These are phyloP conservation scores for Diddensiella transvaalensis DNA, from an alignment of 805 yeast species.

Conservation along the genomic window DNA sequence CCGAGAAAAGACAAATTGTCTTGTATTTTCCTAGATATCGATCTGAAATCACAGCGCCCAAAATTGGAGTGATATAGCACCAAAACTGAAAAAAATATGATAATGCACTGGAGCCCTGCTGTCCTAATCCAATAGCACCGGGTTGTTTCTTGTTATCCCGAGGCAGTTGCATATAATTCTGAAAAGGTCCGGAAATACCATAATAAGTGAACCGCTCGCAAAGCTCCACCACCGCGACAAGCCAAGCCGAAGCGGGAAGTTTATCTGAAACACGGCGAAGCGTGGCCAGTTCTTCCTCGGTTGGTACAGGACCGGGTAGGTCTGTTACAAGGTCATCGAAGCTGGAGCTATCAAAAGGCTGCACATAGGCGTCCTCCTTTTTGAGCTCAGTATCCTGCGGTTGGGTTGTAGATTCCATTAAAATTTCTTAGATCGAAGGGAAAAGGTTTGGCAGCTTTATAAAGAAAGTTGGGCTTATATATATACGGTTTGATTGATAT, in stretches of 20 bases:
- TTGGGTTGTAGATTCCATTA: too few relatives aligned
- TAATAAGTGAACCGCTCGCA: conserved; percentile 80
- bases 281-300: conserved; percentile 50
- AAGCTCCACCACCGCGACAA: conserved; percentile 68
- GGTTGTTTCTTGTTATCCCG: conserved; percentile 31
- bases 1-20: conserved; percentile 60
- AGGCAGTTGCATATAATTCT: conserved; percentile 66
- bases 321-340: conserved; percentile 1
- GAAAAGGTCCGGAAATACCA: conserved; percentile 72
- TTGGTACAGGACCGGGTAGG: conserved; percentile 37
- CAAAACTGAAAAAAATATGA: conserved; percentile 75
- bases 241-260: conserved; percentile 55
- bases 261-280: conserved; percentile 51
- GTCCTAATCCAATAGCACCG: conserved; percentile 59
- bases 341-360: conserved; percentile 1
- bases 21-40: conserved; percentile 68
- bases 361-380: conserved; percentile 4
- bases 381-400: neutral
- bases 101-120: conserved; percentile 64
- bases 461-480: too few relatives aligned
- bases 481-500: too few relatives aligned
- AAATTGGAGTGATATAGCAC: conserved; percentile 76
- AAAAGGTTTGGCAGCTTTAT: too few relatives aligned
- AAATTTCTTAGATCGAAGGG: neutral
- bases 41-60: conserved; percentile 75